phyloP scores from a whole-genome alignment of 2,329 filamentous ascomycete genomes.

The Blastomyces parvus region DNA sequence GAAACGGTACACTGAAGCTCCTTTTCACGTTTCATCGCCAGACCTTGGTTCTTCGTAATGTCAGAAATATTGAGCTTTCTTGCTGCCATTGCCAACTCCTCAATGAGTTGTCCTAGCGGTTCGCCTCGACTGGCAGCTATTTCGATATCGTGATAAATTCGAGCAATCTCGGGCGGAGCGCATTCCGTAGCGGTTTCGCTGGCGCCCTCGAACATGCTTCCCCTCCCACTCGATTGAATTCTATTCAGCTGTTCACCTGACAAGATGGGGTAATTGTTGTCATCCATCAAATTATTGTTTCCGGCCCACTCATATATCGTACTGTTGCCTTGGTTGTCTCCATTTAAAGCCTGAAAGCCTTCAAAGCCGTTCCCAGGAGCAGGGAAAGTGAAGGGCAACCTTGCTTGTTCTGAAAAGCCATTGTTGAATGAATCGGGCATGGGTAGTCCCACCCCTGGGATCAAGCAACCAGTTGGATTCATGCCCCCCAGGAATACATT shows the following conservation, averaged over 20 bases:
- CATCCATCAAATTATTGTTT: not conserved
- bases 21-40: not conserved
- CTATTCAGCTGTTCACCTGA: not conserved
- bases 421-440: not conserved
- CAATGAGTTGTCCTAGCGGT: constrained; percentile 22
- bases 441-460: not conserved
- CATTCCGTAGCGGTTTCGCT: constrained; percentile 12
- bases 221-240: not conserved
- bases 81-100: constrained; percentile 20
- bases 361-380: not conserved
- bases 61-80: constrained; percentile 10
- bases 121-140: constrained; percentile 23
- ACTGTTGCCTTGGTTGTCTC: not conserved
- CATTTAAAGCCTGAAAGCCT: not conserved
- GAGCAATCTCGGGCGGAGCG: constrained; percentile 19
- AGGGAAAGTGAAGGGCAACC: not conserved
- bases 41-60: not conserved
- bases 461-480: not conserved
- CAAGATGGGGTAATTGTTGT: not conserved
- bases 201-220: not conserved
- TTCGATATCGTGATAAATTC: constrained; percentile 25
- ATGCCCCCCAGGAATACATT: not conserved
- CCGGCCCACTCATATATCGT: not conserved
- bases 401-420: not conserved
- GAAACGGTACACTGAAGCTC: not conserved